phyloP scores from a whole-genome alignment of 805 yeast species.

The Kuraishia cidri region DNA sequence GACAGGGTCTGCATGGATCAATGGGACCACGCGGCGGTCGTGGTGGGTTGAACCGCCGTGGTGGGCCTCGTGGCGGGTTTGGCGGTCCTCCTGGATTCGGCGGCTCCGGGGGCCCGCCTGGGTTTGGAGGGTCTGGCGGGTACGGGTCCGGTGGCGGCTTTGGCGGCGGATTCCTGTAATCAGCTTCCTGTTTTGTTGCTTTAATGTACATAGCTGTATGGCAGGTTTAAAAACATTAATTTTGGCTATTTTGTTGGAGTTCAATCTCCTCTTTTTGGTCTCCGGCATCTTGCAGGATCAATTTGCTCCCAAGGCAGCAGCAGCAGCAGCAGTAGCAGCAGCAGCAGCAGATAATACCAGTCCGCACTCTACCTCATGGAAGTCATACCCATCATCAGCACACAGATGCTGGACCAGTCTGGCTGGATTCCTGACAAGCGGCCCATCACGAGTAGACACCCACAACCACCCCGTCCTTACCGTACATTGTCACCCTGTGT shows the following conservation, averaged over 20 bases:
- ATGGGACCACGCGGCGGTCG: slow-evolving; percentile 12
- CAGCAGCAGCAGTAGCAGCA: neutral
- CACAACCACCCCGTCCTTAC: neutral
- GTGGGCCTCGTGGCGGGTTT: slow-evolving; percentile 3
- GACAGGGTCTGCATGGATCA: slow-evolving; percentile 35
- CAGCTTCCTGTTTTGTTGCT: too few species aligned
- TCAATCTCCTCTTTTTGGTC: neutral
- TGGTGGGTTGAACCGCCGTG: slow-evolving; percentile 2
- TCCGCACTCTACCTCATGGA: neutral
- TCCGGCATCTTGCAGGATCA: neutral
- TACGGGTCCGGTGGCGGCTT: slow-evolving; percentile 8
- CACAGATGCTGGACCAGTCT: too few species aligned
- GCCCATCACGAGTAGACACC: slow-evolving; percentile 1
- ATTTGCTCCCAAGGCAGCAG: neutral
- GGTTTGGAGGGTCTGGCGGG: slow-evolving; percentile 6
- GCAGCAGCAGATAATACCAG: neutral
- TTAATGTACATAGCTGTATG: too few species aligned
- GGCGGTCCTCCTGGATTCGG: slow-evolving; percentile 6
- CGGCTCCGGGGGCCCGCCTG: slow-evolving; percentile 5
- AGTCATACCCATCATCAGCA: neutral
- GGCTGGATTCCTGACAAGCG: neutral
- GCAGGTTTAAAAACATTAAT: neutral
- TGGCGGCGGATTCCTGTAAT: slow-evolving; percentile 1
- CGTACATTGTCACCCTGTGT: neutral
- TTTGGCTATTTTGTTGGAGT: neutral